Conservation (phyloP, 192 early-diverging fungal genomes). For the Entrophospora sp. region DNA sequence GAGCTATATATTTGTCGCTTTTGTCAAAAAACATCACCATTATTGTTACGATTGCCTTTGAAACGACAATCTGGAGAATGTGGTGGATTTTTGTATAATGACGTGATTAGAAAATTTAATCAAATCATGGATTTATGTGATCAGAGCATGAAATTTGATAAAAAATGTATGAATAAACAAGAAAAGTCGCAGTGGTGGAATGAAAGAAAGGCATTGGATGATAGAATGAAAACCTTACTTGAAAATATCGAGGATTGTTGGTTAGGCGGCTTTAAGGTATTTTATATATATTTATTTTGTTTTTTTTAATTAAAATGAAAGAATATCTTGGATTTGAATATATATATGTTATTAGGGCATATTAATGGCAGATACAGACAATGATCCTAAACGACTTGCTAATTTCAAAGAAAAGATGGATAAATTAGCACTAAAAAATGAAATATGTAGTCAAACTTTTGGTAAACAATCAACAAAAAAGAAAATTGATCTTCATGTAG, state of each 20-base stretch:
- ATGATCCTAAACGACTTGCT: background rate
- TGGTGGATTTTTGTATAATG: conserved; percentile 35
- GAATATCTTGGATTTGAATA: background rate
- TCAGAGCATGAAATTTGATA: conserved; percentile 50
- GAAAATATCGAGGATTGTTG: conserved; percentile 63
- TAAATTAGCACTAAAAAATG: background rate
- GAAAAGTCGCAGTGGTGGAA: conserved; percentile 83
- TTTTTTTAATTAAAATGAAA: too few species aligned
- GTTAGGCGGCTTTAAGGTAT: conserved; percentile 80
- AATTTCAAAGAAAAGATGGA: background rate
- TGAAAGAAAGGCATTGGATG: conserved; percentile 60
- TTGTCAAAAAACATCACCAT: conserved; percentile 34
- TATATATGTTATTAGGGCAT: conserved; percentile 21
- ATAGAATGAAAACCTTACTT: conserved; percentile 53
- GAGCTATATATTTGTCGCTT: conserved; percentile 66
- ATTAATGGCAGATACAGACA: conserved; percentile 28
- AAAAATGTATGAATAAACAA: conserved; percentile 36
- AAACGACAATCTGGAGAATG: conserved; percentile 39
- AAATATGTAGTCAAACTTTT: conserved; percentile 8
- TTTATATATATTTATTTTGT: background rate
- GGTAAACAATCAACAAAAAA: conserved; percentile 18
- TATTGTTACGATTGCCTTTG: conserved; percentile 68
- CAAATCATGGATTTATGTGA: conserved; percentile 63
- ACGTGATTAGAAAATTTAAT: conserved; percentile 51
- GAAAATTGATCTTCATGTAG: conserved; percentile 46